phyloP scores from a whole-genome alignment of 768 basidiomycete genomes.

The Termitomyces sp. region DNA sequence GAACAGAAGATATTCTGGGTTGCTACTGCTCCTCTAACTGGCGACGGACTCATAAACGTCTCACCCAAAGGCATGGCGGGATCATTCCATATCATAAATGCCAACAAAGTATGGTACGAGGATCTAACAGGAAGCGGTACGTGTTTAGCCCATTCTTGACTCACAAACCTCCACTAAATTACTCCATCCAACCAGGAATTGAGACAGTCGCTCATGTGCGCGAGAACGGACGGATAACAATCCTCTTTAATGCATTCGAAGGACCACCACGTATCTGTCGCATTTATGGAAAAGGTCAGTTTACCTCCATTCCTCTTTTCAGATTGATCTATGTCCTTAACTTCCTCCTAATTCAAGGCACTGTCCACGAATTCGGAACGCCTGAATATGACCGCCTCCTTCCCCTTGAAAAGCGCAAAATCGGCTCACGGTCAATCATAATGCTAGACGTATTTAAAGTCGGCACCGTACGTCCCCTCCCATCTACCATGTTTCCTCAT shows the following conservation, averaged over 20 bases:
- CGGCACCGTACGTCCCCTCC: conserved; percentile 31
- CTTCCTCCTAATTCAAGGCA: conserved; percentile 33
- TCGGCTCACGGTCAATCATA: conserved; percentile 60
- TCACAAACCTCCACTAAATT: not conserved
- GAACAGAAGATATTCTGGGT: conserved; percentile 73
- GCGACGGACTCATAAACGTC: conserved; percentile 60
- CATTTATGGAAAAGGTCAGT: conserved; percentile 54
- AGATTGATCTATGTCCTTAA: too few species aligned
- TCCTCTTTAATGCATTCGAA: conserved; percentile 62
- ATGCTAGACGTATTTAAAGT: conserved; percentile 61
- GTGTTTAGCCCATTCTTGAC: not conserved
- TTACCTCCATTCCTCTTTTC: too few species aligned
- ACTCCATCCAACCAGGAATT: conserved; percentile 25
- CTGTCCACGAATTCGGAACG: conserved; percentile 59
- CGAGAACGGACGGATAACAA: conserved; percentile 58
- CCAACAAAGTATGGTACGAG: conserved; percentile 66
- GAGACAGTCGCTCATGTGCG: conserved; percentile 48
- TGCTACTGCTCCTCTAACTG: conserved; percentile 56
- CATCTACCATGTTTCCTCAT: not conserved
- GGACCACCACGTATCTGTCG: conserved; percentile 56
- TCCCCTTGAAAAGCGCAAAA: conserved; percentile 39
- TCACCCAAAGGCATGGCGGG: conserved; percentile 63
- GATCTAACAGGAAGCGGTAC: conserved; percentile 69
- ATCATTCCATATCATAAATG: conserved; percentile 55
- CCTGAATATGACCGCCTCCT: conserved; percentile 56